Percentiles rank a stretch among this genome's conserved stretches.
Evolutionary conservation across 2,329 filamentous ascomycete species (phyloP).

Genomic region (Cordyceps fumosorosea): DNA sequence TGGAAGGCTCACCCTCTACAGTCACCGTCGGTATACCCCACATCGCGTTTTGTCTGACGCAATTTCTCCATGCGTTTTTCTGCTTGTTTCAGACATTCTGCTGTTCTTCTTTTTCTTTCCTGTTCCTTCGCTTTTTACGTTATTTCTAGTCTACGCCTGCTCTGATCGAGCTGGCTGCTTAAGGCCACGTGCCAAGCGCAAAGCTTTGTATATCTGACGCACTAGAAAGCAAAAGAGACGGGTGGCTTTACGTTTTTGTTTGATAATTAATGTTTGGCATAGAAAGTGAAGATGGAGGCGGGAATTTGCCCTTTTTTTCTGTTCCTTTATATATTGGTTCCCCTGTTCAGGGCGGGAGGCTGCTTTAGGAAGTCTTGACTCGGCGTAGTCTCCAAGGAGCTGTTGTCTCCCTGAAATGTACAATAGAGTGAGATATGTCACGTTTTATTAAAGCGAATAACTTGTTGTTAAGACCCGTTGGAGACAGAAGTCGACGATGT

Average conservation of each 20-base stretch:
- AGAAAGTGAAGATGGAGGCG: slow-evolving; percentile 6
- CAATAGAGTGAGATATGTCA: neutral
- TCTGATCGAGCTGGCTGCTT: neutral
- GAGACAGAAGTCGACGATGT: neutral
- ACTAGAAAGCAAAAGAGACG: neutral
- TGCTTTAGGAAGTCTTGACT: neutral
- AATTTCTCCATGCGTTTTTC: neutral
- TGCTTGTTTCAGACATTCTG: neutral
- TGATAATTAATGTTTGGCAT: slow-evolving; percentile 12
- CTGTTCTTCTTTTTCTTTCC: neutral
- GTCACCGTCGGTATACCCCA: slow-evolving; percentile 23
- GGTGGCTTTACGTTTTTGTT: slow-evolving; percentile 1
- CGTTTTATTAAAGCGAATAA: neutral
- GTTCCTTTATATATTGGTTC: neutral
- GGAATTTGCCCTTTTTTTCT: neutral
- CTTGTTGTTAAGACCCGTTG: neutral
- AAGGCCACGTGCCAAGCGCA: neutral
- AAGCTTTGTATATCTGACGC: slow-evolving; percentile 2
- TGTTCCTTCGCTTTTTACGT: neutral
- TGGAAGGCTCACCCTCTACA: neutral
- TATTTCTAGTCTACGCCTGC: neutral
- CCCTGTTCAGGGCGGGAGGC: neutral
- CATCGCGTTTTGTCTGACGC: slow-evolving; percentile 10
- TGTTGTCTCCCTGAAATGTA: neutral
- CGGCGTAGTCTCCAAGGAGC: neutral